These are phyloP conservation scores for Chlorella sp. DNA, from an alignment of 139 green algal genomes.

Conservation along the genomic window DNA sequence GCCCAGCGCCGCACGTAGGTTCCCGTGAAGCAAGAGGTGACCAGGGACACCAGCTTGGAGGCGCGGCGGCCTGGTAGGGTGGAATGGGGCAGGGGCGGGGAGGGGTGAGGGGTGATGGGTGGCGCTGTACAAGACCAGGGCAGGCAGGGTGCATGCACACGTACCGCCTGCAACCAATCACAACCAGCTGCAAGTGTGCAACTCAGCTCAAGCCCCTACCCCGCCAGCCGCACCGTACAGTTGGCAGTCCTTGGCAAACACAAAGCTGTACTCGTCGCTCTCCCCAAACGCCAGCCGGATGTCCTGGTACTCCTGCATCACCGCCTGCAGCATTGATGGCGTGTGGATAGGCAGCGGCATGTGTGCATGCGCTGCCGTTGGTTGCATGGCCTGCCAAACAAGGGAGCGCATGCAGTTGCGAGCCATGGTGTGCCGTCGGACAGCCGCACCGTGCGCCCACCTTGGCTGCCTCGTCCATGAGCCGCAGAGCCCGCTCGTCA, in stretches of 20 bases:
- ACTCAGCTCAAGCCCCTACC: background rate
- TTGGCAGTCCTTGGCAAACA: slow-evolving; percentile 51
- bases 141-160: too few species aligned
- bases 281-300: slow-evolving; percentile 83
- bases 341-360: background rate
- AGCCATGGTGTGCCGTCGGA: too few species aligned
- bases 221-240: background rate
- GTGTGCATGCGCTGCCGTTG: background rate
- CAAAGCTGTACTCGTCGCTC: slow-evolving; percentile 93
- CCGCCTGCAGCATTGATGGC: slow-evolving; percentile 40
- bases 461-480: slow-evolving; percentile 83
- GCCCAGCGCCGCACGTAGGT: slow-evolving; percentile 86
- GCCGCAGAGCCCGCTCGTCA: slow-evolving; percentile 71
- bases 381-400: background rate
- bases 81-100: background rate
- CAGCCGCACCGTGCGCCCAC: slow-evolving; percentile 41
- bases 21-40: slow-evolving; percentile 86
- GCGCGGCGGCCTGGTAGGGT: slow-evolving; percentile 61
- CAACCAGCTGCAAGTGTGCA: background rate
- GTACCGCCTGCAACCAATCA: background rate
- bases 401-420: background rate
- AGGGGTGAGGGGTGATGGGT: background rate
- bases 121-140: too few species aligned
- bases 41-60: slow-evolving; percentile 87
- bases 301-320: slow-evolving; percentile 79